Evolutionary conservation across 116 monocot genomes (phyloP).

Genomic region (Papilionanthe hybrid): DNA sequence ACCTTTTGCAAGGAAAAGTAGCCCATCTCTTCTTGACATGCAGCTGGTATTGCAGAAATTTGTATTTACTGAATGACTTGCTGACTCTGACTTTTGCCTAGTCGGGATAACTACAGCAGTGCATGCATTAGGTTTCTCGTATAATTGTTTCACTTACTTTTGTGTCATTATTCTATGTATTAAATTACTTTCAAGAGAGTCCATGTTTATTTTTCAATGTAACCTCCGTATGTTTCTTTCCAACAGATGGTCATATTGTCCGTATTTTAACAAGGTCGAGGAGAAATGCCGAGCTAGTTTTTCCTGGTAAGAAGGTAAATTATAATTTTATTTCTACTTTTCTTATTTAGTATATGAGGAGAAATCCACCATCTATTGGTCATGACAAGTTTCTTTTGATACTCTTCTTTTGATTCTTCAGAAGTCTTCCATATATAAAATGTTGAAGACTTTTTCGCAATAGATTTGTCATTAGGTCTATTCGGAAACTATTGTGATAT

Average conservation of each 20-base stretch:
- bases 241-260: constrained; percentile 56
- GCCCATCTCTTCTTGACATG: neutral
- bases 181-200: neutral
- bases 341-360: neutral
- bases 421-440: neutral
- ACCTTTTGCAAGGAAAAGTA: neutral
- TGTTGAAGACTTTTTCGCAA: neutral
- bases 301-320: constrained; percentile 96
- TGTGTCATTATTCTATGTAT: neutral
- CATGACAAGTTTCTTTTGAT: neutral
- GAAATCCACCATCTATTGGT: neutral
- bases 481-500: no score
- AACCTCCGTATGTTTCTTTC: neutral
- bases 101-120: neutral
- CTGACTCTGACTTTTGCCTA: neutral
- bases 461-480: no score
- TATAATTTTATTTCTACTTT: constrained; percentile 1
- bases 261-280: constrained; percentile 71
- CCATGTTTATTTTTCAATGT: neutral
- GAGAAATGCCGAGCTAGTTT: constrained; percentile 53
- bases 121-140: neutral
- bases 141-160: neutral
- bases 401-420: neutral
- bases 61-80: neutral
- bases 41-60: neutral